Percentiles rank a stretch among this genome's conserved stretches.
Evolutionary conservation across 202 grass and related monocot genomes (phyloP).

Genomic region (Eragrostis tef): DNA sequence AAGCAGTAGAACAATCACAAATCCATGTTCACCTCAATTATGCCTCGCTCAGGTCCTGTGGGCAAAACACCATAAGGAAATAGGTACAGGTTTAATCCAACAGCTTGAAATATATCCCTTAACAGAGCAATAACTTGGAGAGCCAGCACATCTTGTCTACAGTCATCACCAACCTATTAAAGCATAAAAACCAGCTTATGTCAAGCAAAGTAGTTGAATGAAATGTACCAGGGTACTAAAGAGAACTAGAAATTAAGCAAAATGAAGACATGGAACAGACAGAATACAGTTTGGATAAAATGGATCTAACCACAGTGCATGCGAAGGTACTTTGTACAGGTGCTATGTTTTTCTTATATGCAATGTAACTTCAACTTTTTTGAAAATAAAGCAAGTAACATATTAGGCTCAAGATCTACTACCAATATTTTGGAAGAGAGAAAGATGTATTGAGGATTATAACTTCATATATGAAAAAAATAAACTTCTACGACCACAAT

Average conservation of each 20-base stretch:
- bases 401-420: conserved; percentile 16
- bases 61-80: conserved; percentile 97
- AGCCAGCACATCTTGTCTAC: conserved; percentile 98
- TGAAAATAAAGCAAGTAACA: conserved; percentile 25
- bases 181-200: conserved; percentile 41
- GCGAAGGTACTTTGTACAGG: neutral
- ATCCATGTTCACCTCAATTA: conserved; percentile 78
- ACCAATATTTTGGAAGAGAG: conserved; percentile 4
- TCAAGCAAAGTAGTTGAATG: conserved; percentile 31
- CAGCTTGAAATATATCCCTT: conserved; percentile 88
- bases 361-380: neutral
- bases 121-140: conserved; percentile 95
- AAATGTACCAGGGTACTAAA: conserved; percentile 8
- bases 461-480: conserved; percentile 23
- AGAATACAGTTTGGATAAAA: conserved; percentile 31
- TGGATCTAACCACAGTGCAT: neutral
- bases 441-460: conserved; percentile 24
- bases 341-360: neutral
- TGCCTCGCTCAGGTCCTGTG: conserved; percentile 87
- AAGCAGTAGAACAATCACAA: conserved; percentile 8
- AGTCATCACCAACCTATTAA: conserved; percentile 98
- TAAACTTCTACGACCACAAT: neutral
- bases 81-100: conserved; percentile 94
- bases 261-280: conserved; percentile 23
- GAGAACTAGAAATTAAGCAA: conserved; percentile 16